phyloP scores from a whole-genome alignment of 1,284 basidiomycete species.

The Marasmius sp. region DNA sequence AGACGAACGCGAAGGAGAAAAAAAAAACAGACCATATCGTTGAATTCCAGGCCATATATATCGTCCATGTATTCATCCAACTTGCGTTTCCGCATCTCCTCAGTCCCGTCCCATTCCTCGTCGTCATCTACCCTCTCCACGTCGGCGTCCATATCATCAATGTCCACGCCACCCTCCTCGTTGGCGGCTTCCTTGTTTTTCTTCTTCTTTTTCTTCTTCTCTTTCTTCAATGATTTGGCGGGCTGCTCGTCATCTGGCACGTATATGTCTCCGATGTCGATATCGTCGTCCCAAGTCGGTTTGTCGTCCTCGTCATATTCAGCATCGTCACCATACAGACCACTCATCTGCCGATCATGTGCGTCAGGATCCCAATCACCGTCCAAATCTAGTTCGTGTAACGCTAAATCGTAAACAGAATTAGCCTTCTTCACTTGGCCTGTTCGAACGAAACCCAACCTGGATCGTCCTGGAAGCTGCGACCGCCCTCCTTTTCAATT shows the following conservation, averaged over 20 bases:
- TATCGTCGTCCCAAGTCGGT: conserved; percentile 88
- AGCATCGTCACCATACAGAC: conserved; percentile 65
- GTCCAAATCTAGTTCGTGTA: conserved; percentile 70
- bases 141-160: conserved; percentile 78
- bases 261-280: conserved; percentile 75
- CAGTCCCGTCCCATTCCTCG: conserved; percentile 80
- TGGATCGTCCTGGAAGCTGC: conserved; percentile 39
- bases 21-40: conserved; percentile 77
- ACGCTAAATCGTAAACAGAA: conserved; percentile 34
- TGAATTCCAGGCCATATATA: conserved; percentile 89
- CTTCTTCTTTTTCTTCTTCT: conserved; percentile 49
- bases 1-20: conserved; percentile 1
- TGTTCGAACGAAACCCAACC: conserved; percentile 29
- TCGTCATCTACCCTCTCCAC: conserved; percentile 42
- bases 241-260: conserved; percentile 38
- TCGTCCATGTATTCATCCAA: conserved; percentile 90
- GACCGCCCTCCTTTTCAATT: conserved; percentile 69
- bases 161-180: conserved; percentile 50
- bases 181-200: conserved; percentile 44
- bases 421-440: conserved; percentile 2
- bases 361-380: conserved; percentile 82
- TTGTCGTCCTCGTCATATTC: conserved; percentile 62
- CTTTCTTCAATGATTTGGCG: conserved; percentile 33
- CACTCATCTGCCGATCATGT: conserved; percentile 78
- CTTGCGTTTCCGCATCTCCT: conserved; percentile 81